Conservation (phyloP, 2,329 filamentous ascomycete genomes). For the Coniochaeta prunicola region DNA sequence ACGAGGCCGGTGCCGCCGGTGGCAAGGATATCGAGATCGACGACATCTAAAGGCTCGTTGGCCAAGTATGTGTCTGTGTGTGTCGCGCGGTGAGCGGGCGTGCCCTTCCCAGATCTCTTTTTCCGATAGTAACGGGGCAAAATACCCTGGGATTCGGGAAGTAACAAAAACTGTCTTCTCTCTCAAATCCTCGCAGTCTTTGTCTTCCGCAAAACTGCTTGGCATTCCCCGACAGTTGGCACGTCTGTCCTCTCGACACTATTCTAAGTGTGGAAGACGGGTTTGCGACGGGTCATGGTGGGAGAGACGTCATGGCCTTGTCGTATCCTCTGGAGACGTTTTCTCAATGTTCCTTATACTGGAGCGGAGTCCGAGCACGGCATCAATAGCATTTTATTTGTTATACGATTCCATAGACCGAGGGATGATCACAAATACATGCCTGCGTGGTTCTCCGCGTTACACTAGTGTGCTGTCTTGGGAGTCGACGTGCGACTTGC, state of each 20-base stretch:
- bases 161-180: conserved; percentile 55
- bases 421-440: background rate
- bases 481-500: background rate
- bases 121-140: background rate
- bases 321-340: conserved; percentile 14
- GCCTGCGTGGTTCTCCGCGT: background rate
- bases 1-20: conserved; percentile 47
- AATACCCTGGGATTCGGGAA: conserved; percentile 5
- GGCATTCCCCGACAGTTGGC: conserved; percentile 22
- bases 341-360: conserved; percentile 5
- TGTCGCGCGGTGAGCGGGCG: background rate
- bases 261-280: conserved; percentile 4
- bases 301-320: conserved; percentile 54
- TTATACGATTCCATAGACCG: background rate
- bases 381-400: conserved; percentile 1
- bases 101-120: conserved; percentile 2
- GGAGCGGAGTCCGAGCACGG: background rate
- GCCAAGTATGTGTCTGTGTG: no score
- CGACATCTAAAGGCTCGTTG: conserved; percentile 64
- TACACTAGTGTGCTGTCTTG: background rate
- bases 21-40: conserved; percentile 86
- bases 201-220: background rate
- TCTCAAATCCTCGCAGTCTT: conserved; percentile 37
- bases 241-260: background rate
- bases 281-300: conserved; percentile 35